A percentile compares a stretch with the other conserved stretches of the same genome.
phyloP scores from a whole-genome alignment of 495 filamentous ascomycete species.

The Apodospora peruviana region DNA sequence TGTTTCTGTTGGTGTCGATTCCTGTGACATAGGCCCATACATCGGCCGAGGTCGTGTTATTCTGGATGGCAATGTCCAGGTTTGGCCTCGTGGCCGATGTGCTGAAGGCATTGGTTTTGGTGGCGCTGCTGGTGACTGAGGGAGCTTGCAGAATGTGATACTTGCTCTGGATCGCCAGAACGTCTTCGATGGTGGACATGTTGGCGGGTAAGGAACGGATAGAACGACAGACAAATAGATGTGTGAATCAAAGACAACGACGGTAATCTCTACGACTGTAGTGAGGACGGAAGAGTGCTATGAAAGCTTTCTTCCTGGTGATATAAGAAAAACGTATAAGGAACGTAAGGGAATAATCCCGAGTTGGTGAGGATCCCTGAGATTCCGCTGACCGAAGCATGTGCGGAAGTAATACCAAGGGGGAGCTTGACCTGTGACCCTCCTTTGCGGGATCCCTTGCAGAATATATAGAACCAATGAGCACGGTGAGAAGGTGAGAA shows the following conservation, averaged over 20 bases:
- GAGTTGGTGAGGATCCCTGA: not conserved
- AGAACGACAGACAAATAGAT: no score
- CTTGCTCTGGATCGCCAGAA: slow-evolving; percentile 15
- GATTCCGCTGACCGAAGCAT: not conserved
- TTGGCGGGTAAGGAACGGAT: not conserved
- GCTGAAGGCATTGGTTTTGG: not conserved
- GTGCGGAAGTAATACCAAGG: not conserved
- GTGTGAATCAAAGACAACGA: no score
- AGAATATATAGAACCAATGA: not conserved
- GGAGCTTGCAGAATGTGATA: slow-evolving; percentile 13
- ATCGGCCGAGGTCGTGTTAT: slow-evolving; percentile 53
- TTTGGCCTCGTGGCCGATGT: slow-evolving; percentile 29
- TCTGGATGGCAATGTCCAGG: slow-evolving; percentile 56
- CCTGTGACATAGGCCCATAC: slow-evolving; percentile 72
- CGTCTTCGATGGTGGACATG: slow-evolving; percentile 24
- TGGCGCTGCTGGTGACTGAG: not conserved
- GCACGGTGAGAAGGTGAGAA: not conserved
- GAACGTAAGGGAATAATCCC: not conserved
- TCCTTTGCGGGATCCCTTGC: not conserved
- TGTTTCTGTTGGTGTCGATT: slow-evolving; percentile 54
- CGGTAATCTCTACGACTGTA: no score
- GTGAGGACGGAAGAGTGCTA: no score
- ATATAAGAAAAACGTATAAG: not conserved
- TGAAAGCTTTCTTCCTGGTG: not conserved
- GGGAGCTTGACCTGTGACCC: not conserved